Base-by-base conservation (phyloP, 305 asterid species). In the Fraxinus latifolia region DNA sequence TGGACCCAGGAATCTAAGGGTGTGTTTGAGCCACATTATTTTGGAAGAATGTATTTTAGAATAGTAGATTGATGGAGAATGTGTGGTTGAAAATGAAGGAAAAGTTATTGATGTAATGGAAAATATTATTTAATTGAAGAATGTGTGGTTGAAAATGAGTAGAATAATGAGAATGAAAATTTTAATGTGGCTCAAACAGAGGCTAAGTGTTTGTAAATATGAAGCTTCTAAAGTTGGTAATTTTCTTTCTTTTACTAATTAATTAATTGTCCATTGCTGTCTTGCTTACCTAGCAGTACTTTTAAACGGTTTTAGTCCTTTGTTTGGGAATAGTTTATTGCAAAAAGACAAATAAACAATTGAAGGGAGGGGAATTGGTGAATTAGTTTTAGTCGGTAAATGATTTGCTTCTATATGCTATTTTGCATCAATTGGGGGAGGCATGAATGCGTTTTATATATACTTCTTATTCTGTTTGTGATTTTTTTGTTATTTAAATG, bases 401-500 rank as follows among this genome's bases (percentile, higher is more conserved):
- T 65, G 34, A 25, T 65, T 65, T 23, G 73, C 6, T 67, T 67
- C 37, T 27, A 67, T 3, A 67, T 27, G 74, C 37, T 27, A 19
- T 58, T 19, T 58, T 25, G 37, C 17, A 27, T 14, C 37, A 27
- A 58, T 25, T 21, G 7, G 7, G 33, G 19, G 74, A 3, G 74
- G 8, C 74, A 3, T 11, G 17, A 65, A 50, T 44, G 33, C 0
- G 7, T 37, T 19, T 0, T 14, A 34, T 50, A 7, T 44, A 4
- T 44, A 3, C 25, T 3, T 21, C 37, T 67, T 82, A 19, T 39
- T 72, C 29, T 81, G 8, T 68, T 77, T 55, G 39, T 80, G 77
- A 76, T 80, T 50, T 44, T 50, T 70, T 8, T 34, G 33, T 33
- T 23, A 14, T 79, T 83, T 83, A 70, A 81, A 77, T 88, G 84